A percentile compares a stretch with the other conserved stretches of the same genome.
Conservation (phyloP, 805 yeast species). For the Barnettozyma siamensis region DNA sequence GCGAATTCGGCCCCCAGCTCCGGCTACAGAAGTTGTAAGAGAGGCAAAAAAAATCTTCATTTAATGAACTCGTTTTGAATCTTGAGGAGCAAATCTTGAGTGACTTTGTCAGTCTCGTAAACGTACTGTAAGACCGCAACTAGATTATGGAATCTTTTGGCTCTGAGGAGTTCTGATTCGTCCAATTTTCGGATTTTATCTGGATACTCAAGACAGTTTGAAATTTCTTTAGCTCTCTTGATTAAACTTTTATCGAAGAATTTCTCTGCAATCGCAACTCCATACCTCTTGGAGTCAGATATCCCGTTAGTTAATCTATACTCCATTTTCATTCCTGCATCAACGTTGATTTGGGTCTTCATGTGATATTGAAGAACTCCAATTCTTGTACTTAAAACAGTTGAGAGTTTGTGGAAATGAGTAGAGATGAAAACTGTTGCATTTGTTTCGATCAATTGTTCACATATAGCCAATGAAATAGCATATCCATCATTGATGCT, state of each 20-base stretch:
- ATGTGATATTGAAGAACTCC: constrained; percentile 35
- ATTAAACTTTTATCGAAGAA: constrained; percentile 25
- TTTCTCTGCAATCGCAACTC: constrained; percentile 24
- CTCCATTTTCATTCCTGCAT: constrained; percentile 23
- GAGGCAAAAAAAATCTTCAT: background rate
- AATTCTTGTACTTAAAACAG: constrained; percentile 27
- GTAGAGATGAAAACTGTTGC: constrained; percentile 37
- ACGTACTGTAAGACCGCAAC: constrained; percentile 22
- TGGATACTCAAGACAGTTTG: constrained; percentile 12
- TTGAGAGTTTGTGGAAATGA: constrained; percentile 39
- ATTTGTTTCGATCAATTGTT: constrained; percentile 27
- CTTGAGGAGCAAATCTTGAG: constrained; percentile 15
- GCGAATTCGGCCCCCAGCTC: constrained; percentile 1
- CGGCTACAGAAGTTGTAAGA: background rate
- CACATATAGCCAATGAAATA: constrained; percentile 40
- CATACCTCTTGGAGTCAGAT: constrained; percentile 27
- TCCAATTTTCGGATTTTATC: constrained; percentile 6
- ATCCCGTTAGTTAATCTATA: constrained; percentile 25
- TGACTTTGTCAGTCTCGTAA: constrained; percentile 11
- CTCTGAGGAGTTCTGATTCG: constrained; percentile 11
- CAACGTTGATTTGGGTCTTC: constrained; percentile 22
- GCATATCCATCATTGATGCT: constrained; percentile 48
- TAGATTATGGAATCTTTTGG: constrained; percentile 25
- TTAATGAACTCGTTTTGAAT: constrained; percentile 25
- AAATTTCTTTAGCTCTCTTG: constrained; percentile 25